A percentile compares a stretch with the other conserved stretches of the same genome.
phyloP scores from a whole-genome alignment of 1,284 basidiomycete species.

The Cryptococcus amylolentus region DNA sequence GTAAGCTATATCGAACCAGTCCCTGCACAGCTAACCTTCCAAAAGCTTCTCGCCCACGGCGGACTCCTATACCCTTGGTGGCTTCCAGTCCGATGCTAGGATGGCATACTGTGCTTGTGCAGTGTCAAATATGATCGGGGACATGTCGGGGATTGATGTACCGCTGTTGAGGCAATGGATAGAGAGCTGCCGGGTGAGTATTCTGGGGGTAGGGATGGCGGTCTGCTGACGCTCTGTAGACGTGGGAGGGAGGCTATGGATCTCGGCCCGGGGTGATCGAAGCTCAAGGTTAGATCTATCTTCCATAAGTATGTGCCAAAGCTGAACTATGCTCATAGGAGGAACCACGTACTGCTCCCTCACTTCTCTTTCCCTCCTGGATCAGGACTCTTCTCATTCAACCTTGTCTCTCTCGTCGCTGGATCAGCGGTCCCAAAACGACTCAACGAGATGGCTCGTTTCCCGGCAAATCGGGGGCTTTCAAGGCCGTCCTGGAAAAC shows the following conservation, averaged over 20 bases:
- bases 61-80: constrained; percentile 51
- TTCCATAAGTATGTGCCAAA: not conserved
- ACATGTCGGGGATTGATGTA: constrained; percentile 71
- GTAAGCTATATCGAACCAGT: constrained; percentile 50
- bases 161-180: constrained; percentile 63
- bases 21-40: constrained; percentile 1
- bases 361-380: constrained; percentile 64
- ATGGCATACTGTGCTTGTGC: constrained; percentile 82
- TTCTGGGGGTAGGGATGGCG: not conserved
- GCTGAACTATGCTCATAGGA: constrained; percentile 53
- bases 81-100: constrained; percentile 53
- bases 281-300: constrained; percentile 63
- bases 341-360: constrained; percentile 91
- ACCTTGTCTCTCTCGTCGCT: not conserved
- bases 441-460: constrained; percentile 67
- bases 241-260: constrained; percentile 89
- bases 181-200: constrained; percentile 63
- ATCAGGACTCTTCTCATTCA: not conserved
- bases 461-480: constrained; percentile 79
- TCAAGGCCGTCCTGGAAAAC: constrained; percentile 77
- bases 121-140: constrained; percentile 69
- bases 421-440: not conserved
- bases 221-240: constrained; percentile 53
- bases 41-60: constrained; percentile 71
- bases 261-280: constrained; percentile 71